A percentile compares a stretch with the other conserved stretches of the same genome.
These are phyloP conservation scores for Neofusicoccum cordaticola DNA, from an alignment of 2,329 filamentous ascomycete genomes.

Conservation along the genomic window DNA sequence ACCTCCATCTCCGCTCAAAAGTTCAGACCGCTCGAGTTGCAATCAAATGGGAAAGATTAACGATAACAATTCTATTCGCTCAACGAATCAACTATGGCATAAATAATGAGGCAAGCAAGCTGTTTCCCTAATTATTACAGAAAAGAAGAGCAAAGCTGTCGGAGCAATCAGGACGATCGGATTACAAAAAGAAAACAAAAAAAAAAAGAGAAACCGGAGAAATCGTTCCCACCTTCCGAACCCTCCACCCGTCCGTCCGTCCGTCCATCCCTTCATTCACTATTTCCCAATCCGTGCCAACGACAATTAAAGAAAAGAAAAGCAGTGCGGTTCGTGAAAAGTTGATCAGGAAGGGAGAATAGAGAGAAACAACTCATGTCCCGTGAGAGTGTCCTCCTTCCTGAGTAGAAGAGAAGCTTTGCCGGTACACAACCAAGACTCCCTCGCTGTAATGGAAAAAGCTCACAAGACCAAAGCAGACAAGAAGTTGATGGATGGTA, in stretches of 20 bases:
- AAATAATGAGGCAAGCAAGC: background rate
- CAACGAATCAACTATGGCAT: background rate
- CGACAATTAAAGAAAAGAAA: background rate
- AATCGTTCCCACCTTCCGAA: background rate
- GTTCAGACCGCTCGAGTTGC: too few relatives aligned
- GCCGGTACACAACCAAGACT: slow-evolving; percentile 6
- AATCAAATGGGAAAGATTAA: background rate
- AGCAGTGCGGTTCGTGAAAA: background rate
- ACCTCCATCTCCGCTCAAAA: too few relatives aligned
- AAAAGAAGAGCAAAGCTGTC: background rate
- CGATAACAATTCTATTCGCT: background rate
- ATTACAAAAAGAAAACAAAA: background rate
- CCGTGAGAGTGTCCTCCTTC: background rate
- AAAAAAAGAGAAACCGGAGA: background rate
- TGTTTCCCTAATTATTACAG: background rate
- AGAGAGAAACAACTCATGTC: background rate
- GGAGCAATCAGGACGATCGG: background rate
- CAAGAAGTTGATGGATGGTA: background rate
- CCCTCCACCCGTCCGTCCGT: background rate
- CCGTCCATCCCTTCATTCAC: background rate
- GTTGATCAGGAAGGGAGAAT: background rate
- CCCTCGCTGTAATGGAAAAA: slow-evolving; percentile 9
- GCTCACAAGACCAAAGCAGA: slow-evolving; percentile 4
- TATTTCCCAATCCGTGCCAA: background rate
- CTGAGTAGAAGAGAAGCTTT: background rate